Evolutionary conservation across 441 rosid species (phyloP).

Genomic region (Mallotus japonicus): DNA sequence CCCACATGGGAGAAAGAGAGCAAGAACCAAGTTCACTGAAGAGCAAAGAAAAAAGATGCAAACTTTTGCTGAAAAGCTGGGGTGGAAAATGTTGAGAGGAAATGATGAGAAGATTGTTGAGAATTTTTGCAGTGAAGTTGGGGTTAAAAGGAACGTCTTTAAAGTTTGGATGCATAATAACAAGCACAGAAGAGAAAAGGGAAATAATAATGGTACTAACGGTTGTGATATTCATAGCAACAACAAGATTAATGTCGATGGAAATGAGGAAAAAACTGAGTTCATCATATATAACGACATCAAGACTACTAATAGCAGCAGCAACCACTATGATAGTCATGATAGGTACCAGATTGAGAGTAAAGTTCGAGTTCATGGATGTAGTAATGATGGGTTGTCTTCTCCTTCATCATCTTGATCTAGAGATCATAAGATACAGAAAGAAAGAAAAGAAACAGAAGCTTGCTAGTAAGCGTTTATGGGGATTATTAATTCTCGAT

Average conservation of each 20-base stretch:
- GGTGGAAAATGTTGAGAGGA: constrained; percentile 54
- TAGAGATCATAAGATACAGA: not conserved
- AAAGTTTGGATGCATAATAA: constrained; percentile 76
- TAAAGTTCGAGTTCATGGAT: constrained; percentile 16
- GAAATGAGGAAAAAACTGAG: constrained; percentile 14
- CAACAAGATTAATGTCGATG: constrained; percentile 15
- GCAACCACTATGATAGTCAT: constrained; percentile 17
- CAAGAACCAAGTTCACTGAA: constrained; percentile 40
- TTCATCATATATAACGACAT: not conserved
- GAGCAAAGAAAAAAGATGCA: constrained; percentile 61
- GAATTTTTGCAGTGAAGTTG: constrained; percentile 48
- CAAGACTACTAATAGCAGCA: not conserved
- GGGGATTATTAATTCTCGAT: not conserved
- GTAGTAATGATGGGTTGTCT: constrained; percentile 27
- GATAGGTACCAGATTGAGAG: constrained; percentile 14
- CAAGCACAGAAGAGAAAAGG: constrained; percentile 43
- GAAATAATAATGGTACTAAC: not conserved
- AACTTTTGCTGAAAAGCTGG: constrained; percentile 49
- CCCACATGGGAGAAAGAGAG: constrained; percentile 24
- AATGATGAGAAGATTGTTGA: constrained; percentile 37
- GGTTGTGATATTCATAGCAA: not conserved
- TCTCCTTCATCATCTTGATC: constrained; percentile 33
- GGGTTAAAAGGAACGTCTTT: constrained; percentile 48
- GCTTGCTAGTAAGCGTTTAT: not conserved
- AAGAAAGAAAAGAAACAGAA: not conserved